phyloP scores from a whole-genome alignment of 208 protist species.

The Balamuthia mandrillaris region DNA sequence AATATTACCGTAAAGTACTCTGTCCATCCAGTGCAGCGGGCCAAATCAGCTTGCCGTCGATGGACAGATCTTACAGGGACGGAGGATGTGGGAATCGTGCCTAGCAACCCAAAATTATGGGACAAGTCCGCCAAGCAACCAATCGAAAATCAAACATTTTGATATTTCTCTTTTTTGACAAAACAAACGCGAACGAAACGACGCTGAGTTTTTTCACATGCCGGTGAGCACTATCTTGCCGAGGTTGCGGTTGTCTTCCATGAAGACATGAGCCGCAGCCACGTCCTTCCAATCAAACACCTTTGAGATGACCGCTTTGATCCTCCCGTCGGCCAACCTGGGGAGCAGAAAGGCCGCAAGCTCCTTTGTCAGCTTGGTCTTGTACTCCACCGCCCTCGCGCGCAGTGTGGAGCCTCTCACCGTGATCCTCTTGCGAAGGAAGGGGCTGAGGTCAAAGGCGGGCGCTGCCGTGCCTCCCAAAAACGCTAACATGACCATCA shows the following conservation, averaged over 20 bases:
- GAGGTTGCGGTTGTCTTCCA: slow-evolving; percentile 43
- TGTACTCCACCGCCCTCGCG: slow-evolving; percentile 39
- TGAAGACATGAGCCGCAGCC: slow-evolving; percentile 32
- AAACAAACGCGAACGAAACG: too few species aligned
- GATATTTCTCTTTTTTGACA: too few species aligned
- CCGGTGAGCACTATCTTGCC: slow-evolving; percentile 54
- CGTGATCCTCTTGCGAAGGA: slow-evolving; percentile 13
- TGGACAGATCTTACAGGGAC: too few species aligned
- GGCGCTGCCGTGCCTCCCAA: neutral
- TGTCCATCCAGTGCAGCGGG: too few species aligned
- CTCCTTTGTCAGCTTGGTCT: slow-evolving; percentile 21
- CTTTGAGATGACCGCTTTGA: slow-evolving; percentile 40
- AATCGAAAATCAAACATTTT: too few species aligned
- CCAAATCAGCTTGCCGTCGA: too few species aligned
- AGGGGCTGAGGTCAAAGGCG: neutral
- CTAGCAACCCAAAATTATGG: too few species aligned
- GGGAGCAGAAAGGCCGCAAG: neutral
- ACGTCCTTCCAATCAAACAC: slow-evolving; percentile 36
- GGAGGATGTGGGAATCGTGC: too few species aligned
- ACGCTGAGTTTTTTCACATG: too few species aligned
- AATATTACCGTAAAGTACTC: too few species aligned
- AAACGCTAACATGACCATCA: slow-evolving; percentile 47
- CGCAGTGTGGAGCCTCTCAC: slow-evolving; percentile 45
- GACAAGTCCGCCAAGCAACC: too few species aligned
- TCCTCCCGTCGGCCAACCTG: slow-evolving; percentile 33